Percentiles rank a stretch among this genome's conserved stretches.
These are phyloP conservation scores for Ochromonadaceae sp. DNA, from an alignment of 352 stramenopile genomes.

Conservation along the genomic window DNA sequence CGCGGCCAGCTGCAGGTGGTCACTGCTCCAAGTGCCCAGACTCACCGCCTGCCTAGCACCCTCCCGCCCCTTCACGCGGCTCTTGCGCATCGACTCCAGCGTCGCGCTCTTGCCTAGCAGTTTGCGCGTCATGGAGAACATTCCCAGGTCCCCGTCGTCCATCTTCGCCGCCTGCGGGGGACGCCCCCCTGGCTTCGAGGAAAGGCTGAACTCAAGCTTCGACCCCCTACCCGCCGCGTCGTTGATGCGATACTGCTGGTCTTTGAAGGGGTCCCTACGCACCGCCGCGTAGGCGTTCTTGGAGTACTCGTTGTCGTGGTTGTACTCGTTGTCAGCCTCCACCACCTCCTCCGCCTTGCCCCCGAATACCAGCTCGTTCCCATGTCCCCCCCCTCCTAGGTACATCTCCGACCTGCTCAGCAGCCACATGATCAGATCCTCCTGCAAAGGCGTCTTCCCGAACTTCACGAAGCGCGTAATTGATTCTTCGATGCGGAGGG, in stretches of 20 bases:
- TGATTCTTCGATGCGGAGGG: background rate
- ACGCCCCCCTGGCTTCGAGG: no score
- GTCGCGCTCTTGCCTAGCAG: conserved; percentile 1
- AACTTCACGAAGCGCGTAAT: conserved; percentile 15
- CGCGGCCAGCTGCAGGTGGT: background rate
- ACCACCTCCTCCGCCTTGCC: background rate
- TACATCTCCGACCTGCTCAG: background rate
- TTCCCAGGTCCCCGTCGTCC: background rate
- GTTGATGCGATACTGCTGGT: no score
- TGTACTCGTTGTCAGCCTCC: background rate
- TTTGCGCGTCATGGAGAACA: background rate
- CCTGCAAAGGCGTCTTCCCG: conserved; percentile 3
- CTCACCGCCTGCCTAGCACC: background rate
- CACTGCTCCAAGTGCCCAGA: background rate
- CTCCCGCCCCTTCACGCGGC: background rate
- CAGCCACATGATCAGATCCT: conserved; percentile 13
- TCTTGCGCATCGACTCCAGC: background rate
- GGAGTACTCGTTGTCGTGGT: background rate
- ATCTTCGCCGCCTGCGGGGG: background rate
- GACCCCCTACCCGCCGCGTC: no score
- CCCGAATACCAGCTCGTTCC: conserved; percentile 1
- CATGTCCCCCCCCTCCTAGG: background rate
- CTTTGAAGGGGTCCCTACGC: background rate
- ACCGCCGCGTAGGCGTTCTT: background rate
- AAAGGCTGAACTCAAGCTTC: no score